Evolutionary conservation across 352 stramenopile species (phyloP), one percentile per base, ranked within the genome.

Genomic region (Pythium volutum): DNA sequence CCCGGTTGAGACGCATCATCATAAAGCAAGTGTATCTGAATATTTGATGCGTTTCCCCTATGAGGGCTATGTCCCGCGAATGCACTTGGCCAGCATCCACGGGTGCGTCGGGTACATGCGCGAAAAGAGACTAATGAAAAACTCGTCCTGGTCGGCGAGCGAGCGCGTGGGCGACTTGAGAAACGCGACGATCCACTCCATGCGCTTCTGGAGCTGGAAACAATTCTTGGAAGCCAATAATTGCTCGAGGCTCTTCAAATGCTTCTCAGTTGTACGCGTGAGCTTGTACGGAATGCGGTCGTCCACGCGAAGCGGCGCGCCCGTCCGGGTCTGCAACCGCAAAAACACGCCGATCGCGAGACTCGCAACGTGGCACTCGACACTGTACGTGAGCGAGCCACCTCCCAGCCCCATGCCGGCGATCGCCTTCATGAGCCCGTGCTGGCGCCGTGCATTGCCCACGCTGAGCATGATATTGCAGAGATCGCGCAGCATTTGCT

Each of bases 381-480:
- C 69, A 18, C 77, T 76, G 62, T 89, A 86, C 60, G 86, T 79
- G 39, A 94, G 71, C 2, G 84, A 84, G 0, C 84, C 84, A 23
- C 81, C 81, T 4, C 52, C 52, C 7, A 57, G 23, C 0, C 36
- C 52, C 48, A 93, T 84, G 34, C 84, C 84, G 31, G 31, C 31
- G 43, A 93, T 93, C 1, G 82, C 84, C 63, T 92, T 92, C 84
- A 93, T 93, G 64, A 93, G 79, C 1, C 84, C 84, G 26, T 90
- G 85, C 62, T 93, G 82, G 38, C 78, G 81, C 36, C 84, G 75
- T 9, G 81, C 79, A 34, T 93, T 76, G 6, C 84, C 84, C 43
- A 90, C 61, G 45, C 71, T 63, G 2, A 93, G 68, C 53, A 93
- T 68, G 4, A 85, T 61, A 47, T 88, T 74, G 55, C 76, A 78